Percentiles rank a stretch among this genome's conserved stretches.
Evolutionary conservation across 163 green algal species (phyloP).

Genomic region (Chlorella variabilis): DNA sequence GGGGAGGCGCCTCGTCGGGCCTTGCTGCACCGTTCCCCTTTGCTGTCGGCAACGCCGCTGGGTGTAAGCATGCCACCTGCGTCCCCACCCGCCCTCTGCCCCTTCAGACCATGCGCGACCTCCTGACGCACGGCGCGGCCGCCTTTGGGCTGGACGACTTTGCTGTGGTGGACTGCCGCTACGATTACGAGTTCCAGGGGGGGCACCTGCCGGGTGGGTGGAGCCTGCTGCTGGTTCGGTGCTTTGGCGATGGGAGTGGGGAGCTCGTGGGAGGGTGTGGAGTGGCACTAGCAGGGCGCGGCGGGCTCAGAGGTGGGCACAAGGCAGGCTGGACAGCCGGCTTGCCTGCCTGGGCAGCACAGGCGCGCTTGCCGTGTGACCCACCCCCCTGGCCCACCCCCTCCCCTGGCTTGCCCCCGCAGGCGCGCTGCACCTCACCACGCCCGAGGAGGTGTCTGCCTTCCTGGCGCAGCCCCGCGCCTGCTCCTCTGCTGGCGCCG

Average conservation of each 20-base stretch:
- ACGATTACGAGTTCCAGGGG: constrained; percentile 23
- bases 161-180: constrained; percentile 29
- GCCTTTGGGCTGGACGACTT: constrained; percentile 20
- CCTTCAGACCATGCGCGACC: constrained; percentile 30
- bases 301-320: too few species aligned
- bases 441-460: not conserved
- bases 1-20: not conserved
- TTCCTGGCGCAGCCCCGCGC: not conserved
- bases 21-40: too few species aligned
- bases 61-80: too few species aligned
- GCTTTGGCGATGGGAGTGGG: too few species aligned
- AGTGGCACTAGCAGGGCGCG: too few species aligned
- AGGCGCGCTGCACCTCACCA: constrained; percentile 27
- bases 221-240: not conserved
- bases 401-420: not conserved
- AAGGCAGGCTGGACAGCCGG: too few species aligned
- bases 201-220: constrained; percentile 8
- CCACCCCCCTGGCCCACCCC: not conserved
- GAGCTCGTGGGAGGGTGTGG: too few species aligned
- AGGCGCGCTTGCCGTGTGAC: too few species aligned
- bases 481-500: not conserved
- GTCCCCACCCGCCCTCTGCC: too few species aligned
- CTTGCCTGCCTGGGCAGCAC: too few species aligned
- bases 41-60: too few species aligned
- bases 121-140: constrained; percentile 12